Base-by-base conservation (phyloP, 192 early-diverging fungal species). In the Coemansia sp. region DNA sequence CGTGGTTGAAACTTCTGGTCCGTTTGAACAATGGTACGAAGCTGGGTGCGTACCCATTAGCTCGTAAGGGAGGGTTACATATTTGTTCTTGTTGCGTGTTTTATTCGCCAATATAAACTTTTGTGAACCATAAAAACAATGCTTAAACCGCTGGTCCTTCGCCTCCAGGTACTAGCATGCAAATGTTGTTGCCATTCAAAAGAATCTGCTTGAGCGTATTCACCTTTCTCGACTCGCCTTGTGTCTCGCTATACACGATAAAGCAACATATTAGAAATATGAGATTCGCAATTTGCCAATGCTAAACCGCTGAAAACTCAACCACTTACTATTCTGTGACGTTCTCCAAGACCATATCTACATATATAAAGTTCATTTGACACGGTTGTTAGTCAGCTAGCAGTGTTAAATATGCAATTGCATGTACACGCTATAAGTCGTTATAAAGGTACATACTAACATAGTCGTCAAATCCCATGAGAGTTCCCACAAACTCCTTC, bases 391-490 rank as follows among this genome's bases (percentile, higher is more conserved):
- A 47, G 43, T 47, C 32, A 35, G 7, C 32, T 35, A 1, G 32
- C 8, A 35, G 32, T 35, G 32, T 35, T 35, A 35, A 7, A 35
- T 35, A 35, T 35, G 32, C 0, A 1, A 35, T 35, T 35, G 6
- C 8, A 35, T 52, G 50, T 52, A 52, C 24, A 10, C n/a, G 14
- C 47, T 49, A 0, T 6, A 19, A 21, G 4, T 17, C 22, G 21
- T 3, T 8, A 19, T 39, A 41, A 4, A 1, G 23, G 89, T 86
- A 73, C 72, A 37, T 59, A 73, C 72, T 98, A 66, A 97, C 95
- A 84, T 88, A 99, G 79, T 99, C 97, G 70, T 99, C 97, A 78
- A 99, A 99, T n/a, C 94, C 94, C 3, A 94, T 83, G 60, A 99
- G 84, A 15, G 92, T 96, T 8, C 97, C 97, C 17, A 89, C 88